Evolutionary conservation across 345 rosid species (phyloP).

Genomic region (Microthlaspi erraticum): DNA sequence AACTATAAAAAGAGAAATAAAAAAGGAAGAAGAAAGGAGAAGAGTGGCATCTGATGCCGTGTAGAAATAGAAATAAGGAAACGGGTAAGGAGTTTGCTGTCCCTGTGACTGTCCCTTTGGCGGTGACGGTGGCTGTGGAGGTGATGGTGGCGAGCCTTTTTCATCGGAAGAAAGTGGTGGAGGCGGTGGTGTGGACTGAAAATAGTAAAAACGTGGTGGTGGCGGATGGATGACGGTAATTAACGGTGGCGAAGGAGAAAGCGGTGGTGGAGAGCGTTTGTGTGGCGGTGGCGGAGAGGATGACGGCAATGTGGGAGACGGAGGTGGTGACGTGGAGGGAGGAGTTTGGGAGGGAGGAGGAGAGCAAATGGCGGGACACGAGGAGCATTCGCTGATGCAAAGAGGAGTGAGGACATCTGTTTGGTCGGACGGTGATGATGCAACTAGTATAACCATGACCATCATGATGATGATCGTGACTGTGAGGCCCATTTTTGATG

Average conservation of each 20-base stretch:
- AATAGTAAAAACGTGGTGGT: constrained; percentile 45
- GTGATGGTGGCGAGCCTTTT: constrained; percentile 32
- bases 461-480: constrained; percentile 11
- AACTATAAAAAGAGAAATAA: constrained; percentile 19
- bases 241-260: constrained; percentile 29
- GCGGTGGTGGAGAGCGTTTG: constrained; percentile 23
- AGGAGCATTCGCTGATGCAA: constrained; percentile 48
- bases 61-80: constrained; percentile 43
- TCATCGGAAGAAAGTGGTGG: constrained; percentile 34
- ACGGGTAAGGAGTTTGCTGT: constrained; percentile 44
- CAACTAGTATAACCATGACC: constrained; percentile 24
- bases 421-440: constrained; percentile 43
- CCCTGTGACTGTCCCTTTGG: constrained; percentile 42
- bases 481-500: constrained; percentile 11
- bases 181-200: constrained; percentile 41
- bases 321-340: constrained; percentile 34
- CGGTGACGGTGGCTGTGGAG: constrained; percentile 13
- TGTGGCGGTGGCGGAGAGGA: constrained; percentile 31
- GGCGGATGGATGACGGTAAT: constrained; percentile 44
- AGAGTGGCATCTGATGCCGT: constrained; percentile 31
- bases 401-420: constrained; percentile 37
- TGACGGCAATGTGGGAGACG: constrained; percentile 22
- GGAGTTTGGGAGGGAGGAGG: constrained; percentile 35
- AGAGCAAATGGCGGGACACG: constrained; percentile 48
- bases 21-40: constrained; percentile 32